Base-by-base conservation (phyloP, 1,284 basidiomycete species). In the Tremellales sp. region DNA sequence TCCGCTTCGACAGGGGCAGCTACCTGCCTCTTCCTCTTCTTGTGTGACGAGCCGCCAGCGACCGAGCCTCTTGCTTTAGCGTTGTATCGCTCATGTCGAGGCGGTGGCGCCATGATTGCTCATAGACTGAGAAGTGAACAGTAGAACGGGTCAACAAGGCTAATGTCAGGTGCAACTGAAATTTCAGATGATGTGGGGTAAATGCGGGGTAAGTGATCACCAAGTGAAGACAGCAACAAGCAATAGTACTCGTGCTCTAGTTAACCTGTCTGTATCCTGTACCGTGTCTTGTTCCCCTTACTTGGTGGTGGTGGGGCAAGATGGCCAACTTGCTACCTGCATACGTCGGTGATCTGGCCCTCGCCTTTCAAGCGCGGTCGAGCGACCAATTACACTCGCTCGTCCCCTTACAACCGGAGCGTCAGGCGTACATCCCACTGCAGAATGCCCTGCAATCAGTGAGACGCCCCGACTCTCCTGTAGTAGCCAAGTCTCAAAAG, bases 1-100 rank as follows among this genome's bases (percentile, higher is more conserved):
- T 72, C 45, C 5, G 70, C 77, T 13, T 61, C 61, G 11, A 54
- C 64, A 21, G 39, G 39, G 8, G 19, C 21, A 21, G 19, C 17
- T 12, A 12, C 12, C 21, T 21, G n/a, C 41, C 58, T 49, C 52
- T 69, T 71, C 26, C 65, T 57, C 51, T 68, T 71, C 61, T 69
- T 74, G 55, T 72, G 70, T 24, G 45, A 54, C n/a, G 59, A 59
- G 19, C 68, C 67, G 11, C 70, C 68, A 19, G 67, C 61, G 15
- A 57, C 58, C 4, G 71, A 72, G 8, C 71, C 70, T 48, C 72
- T 48, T 1, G 72, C 71, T 55, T 73, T 73, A 17, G 70, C 61
- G 44, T 74, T 74, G 58, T 72, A 73, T 49, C 72, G 49, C 55
- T 73, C 56, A 43, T 61, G 48, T 4, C 63, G 63, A 22, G 71